Evolutionary conservation across 768 basidiomycete genomes (phyloP), one percentile per base, ranked within the genome.

Genomic region (Phlegmacium glaucopus): DNA sequence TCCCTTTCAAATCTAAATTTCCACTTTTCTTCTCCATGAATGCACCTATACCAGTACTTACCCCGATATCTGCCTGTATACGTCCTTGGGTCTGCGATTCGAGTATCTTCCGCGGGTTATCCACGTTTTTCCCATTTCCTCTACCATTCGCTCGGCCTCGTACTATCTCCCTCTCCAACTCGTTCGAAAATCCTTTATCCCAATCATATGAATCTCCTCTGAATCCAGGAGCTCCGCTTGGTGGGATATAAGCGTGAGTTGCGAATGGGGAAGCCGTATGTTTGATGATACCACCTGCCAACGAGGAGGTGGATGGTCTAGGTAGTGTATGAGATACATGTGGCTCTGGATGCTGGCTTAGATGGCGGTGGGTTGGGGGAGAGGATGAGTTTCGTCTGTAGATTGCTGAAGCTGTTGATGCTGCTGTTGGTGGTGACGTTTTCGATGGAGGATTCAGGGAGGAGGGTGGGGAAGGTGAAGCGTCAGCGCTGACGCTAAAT

Each of bases 221-320:
- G 54, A 85, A 90, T 5, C 88, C 91, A 1, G 90, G 90, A 1
- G 90, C 91, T n/a, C 90, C 82, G 43, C 59, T 67, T 1, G 75
- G 72, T 2, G 77, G 69, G 0, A 66, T 52, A 48, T 71, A 41
- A 67, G 76, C 13, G 69, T 66, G 61, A 4, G 75, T 75, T 2
- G 69, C 65, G 27, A 77, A 80, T 0, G 76, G 75, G 9, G 74
- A 62, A 4, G 53, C 16, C 7, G 29, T 18, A 39, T 60, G 61
- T 9, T 56, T 56, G 12, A 60, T 43, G 4, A 48, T 22, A 28
- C 32, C 47, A 43, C 39, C 39, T 3, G 44, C 49, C 44, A 52
- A 42, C n/a, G n/a, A n/a, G 13, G 80, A 77, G 3, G 69, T 80
- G 76, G 1, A 69, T 67, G 29, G 69, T 58, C 1, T 48, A 34